Evolutionary conservation across 2,329 filamentous ascomycete genomes (phyloP).

Genomic region (Pyricularia grisea): DNA sequence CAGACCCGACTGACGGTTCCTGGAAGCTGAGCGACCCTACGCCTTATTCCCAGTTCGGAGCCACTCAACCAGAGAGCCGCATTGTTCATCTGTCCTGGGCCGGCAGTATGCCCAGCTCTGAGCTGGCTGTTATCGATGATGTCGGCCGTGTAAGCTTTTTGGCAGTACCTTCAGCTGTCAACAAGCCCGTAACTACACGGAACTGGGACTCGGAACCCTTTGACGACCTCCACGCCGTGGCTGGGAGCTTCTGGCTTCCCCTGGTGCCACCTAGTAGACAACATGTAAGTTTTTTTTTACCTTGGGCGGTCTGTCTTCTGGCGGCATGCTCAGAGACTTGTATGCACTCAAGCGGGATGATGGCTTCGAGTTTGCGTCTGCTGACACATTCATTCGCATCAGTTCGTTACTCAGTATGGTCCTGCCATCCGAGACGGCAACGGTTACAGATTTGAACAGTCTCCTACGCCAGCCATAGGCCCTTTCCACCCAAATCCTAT

Average conservation of each 20-base stretch:
- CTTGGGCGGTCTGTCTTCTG: background rate
- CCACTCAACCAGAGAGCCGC: constrained; percentile 51
- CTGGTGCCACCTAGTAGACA: constrained; percentile 35
- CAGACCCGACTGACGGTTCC: constrained; percentile 56
- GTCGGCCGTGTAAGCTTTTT: constrained; percentile 70
- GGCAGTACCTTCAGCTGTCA: constrained; percentile 61
- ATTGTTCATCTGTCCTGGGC: constrained; percentile 81
- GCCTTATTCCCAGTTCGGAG: constrained; percentile 48
- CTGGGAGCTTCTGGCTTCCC: constrained; percentile 82
- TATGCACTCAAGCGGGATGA: background rate
- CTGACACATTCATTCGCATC: background rate
- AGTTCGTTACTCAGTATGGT: constrained; percentile 43
- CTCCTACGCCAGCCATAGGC: constrained; percentile 54
- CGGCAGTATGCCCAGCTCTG: constrained; percentile 39
- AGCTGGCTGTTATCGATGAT: constrained; percentile 75
- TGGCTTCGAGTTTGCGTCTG: background rate
- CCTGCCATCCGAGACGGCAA: constrained; percentile 54
- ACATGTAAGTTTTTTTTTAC: constrained; percentile 17
- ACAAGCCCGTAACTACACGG: constrained; percentile 55
- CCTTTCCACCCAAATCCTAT: constrained; percentile 63
- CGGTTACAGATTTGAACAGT: constrained; percentile 61
- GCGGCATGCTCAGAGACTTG: constrained; percentile 6
- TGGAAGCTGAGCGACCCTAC: constrained; percentile 74
- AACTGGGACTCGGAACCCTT: constrained; percentile 57
- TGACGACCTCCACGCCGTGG: constrained; percentile 67